Conservation (phyloP, 2,329 filamentous ascomycete genomes). For the Apiospora arundinis region DNA sequence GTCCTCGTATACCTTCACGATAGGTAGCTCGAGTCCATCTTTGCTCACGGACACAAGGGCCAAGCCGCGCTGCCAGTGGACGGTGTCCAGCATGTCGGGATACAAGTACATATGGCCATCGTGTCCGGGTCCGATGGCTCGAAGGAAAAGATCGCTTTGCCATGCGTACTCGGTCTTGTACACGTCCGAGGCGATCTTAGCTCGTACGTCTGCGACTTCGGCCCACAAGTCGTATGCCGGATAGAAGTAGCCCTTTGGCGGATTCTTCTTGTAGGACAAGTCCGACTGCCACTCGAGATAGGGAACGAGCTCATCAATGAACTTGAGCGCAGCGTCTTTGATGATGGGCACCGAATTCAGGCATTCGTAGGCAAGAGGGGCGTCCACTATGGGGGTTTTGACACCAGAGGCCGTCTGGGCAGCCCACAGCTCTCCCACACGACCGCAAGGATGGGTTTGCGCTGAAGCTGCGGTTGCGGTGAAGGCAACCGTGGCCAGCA, state of each 20-base stretch:
- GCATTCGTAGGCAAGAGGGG: constrained; percentile 45
- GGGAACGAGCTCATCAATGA: constrained; percentile 46
- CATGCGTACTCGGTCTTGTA: constrained; percentile 49
- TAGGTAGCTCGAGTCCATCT: constrained; percentile 36
- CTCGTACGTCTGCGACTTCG: constrained; percentile 41
- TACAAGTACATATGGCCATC: constrained; percentile 50
- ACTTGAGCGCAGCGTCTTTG: constrained; percentile 45
- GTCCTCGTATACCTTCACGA: constrained; percentile 41
- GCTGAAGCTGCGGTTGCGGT: too few species aligned
- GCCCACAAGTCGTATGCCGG: constrained; percentile 46
- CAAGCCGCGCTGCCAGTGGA: constrained; percentile 42
- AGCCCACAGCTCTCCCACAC: too few species aligned
- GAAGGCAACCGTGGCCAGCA: too few species aligned
- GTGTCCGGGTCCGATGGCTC: constrained; percentile 45
- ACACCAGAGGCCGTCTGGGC: too few species aligned
- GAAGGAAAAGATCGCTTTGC: constrained; percentile 47
- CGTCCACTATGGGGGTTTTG: too few species aligned
- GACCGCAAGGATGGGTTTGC: too few species aligned
- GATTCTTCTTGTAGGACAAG: constrained; percentile 45
- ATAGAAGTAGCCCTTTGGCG: constrained; percentile 45
- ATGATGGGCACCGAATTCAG: constrained; percentile 49
- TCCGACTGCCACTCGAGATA: constrained; percentile 51
- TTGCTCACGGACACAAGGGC: constrained; percentile 41
- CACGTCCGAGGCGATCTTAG: constrained; percentile 39
- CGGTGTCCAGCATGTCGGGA: constrained; percentile 46